Evolutionary conservation across 805 yeast genomes (phyloP).

Genomic region (Blastobotrys chiropterorum): DNA sequence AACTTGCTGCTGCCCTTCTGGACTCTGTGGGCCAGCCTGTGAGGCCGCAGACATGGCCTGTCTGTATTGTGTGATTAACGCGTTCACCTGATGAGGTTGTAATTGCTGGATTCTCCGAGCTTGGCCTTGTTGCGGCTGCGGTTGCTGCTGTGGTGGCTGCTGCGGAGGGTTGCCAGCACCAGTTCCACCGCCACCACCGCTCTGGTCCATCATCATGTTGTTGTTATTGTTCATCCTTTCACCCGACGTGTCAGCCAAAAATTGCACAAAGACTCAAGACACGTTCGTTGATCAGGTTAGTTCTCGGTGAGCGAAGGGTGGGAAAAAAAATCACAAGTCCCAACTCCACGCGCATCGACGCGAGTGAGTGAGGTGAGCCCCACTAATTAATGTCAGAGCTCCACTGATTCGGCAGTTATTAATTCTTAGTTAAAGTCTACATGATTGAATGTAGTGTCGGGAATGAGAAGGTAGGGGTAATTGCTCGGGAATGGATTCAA

Average conservation of each 20-base stretch:
- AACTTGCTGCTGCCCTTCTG: slow-evolving; percentile 28
- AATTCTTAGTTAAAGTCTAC: too few relatives aligned
- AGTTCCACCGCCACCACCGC: not conserved
- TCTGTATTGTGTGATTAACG: slow-evolving; percentile 27
- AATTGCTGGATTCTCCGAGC: slow-evolving; percentile 6
- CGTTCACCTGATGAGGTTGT: slow-evolving; percentile 24
- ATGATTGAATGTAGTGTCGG: too few relatives aligned
- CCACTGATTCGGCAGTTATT: too few relatives aligned
- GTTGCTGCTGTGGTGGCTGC: not conserved
- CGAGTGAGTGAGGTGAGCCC: not conserved
- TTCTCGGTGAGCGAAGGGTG: too few relatives aligned
- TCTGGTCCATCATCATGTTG: not conserved
- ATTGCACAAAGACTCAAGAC: not conserved
- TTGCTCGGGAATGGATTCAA: too few relatives aligned
- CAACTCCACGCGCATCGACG: not conserved
- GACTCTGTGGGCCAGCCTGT: slow-evolving; percentile 24
- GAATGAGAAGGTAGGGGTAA: too few relatives aligned
- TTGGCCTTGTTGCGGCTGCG: not conserved
- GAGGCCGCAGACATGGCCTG: slow-evolving; percentile 23
- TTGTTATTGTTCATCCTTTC: not conserved
- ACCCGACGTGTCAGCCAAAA: not conserved
- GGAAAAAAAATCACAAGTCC: not conserved
- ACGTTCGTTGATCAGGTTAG: too few relatives aligned
- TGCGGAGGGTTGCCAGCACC: not conserved
- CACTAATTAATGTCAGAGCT: not conserved